A percentile compares a stretch with the other conserved stretches of the same genome.
Conservation (phyloP, 306 rosid species). For the Citrullus mucosospermus region DNA sequence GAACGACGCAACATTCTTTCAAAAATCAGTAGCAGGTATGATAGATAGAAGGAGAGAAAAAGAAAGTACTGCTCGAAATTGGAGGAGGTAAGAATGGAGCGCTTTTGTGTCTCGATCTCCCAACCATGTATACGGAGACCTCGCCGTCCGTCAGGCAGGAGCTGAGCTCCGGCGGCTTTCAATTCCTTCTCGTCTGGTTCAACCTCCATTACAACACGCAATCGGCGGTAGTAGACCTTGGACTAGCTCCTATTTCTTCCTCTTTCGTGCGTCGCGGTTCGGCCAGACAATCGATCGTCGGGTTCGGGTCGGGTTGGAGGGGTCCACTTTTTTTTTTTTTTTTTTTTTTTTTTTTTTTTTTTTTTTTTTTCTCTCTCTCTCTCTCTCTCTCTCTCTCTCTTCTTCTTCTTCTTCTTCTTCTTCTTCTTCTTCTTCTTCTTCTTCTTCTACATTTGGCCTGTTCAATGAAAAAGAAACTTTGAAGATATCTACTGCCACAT, state of each 20-base stretch:
- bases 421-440: too few species aligned
- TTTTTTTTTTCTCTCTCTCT: too few species aligned
- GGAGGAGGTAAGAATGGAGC: constrained; percentile 67
- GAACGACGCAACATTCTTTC: not conserved
- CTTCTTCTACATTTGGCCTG: too few species aligned
- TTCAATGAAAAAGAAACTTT: too few species aligned
- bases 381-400: too few species aligned
- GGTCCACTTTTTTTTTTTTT: not conserved
- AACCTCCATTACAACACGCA: constrained; percentile 38
- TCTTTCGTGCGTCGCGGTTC: not conserved
- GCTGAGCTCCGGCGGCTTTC: constrained; percentile 79
- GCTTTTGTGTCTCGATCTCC: constrained; percentile 63
- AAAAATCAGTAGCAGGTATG: not conserved
- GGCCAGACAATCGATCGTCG: not conserved
- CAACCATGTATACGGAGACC: constrained; percentile 78
- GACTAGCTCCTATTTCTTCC: not conserved
- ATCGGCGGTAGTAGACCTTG: not conserved
- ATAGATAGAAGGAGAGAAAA: not conserved
- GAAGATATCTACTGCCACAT: too few species aligned
- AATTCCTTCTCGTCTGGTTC: constrained; percentile 55
- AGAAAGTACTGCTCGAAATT: constrained; percentile 26
- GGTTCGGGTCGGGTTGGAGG: not conserved
- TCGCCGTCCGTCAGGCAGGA: constrained; percentile 41
- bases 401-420: too few species aligned
- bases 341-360: too few species aligned